Evolutionary conservation across 495 filamentous ascomycete species (phyloP).

Genomic region (Aspergillus sclerotioniger): DNA sequence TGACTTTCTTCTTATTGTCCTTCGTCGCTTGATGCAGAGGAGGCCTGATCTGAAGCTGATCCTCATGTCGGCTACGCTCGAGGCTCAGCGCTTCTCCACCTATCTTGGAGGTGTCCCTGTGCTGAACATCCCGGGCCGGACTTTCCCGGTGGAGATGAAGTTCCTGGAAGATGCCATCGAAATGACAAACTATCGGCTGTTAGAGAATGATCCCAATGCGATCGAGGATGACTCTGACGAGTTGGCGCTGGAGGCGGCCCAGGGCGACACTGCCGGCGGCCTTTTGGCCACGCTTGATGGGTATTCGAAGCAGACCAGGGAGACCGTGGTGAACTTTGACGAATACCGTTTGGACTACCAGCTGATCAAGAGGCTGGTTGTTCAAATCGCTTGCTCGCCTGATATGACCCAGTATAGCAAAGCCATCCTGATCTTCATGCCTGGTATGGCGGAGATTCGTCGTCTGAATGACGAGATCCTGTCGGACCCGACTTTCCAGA

Average conservation of each 20-base stretch:
- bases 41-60: slow-evolving; percentile 78
- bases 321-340: slow-evolving; percentile 71
- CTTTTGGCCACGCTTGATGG: slow-evolving; percentile 51
- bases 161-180: slow-evolving; percentile 93
- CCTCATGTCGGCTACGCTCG: slow-evolving; percentile 94
- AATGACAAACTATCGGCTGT: slow-evolving; percentile 65
- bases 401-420: slow-evolving; percentile 71
- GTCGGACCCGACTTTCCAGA: slow-evolving; percentile 65
- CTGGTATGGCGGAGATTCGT: slow-evolving; percentile 90
- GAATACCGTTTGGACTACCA: slow-evolving; percentile 86
- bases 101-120: slow-evolving; percentile 84
- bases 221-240: slow-evolving; percentile 51
- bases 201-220: slow-evolving; percentile 44
- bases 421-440: slow-evolving; percentile 90
- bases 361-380: slow-evolving; percentile 71
- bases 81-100: slow-evolving; percentile 83
- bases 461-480: slow-evolving; percentile 78
- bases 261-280: slow-evolving; percentile 38
- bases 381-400: slow-evolving; percentile 65
- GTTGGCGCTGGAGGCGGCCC: slow-evolving; percentile 42
- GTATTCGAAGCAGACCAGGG: slow-evolving; percentile 72
- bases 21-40: slow-evolving; percentile 72
- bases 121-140: slow-evolving; percentile 84
- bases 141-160: slow-evolving; percentile 83
- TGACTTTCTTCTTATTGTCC: slow-evolving; percentile 87